Conservation (phyloP, 768 basidiomycete genomes). For the Lyophyllum atratum region DNA sequence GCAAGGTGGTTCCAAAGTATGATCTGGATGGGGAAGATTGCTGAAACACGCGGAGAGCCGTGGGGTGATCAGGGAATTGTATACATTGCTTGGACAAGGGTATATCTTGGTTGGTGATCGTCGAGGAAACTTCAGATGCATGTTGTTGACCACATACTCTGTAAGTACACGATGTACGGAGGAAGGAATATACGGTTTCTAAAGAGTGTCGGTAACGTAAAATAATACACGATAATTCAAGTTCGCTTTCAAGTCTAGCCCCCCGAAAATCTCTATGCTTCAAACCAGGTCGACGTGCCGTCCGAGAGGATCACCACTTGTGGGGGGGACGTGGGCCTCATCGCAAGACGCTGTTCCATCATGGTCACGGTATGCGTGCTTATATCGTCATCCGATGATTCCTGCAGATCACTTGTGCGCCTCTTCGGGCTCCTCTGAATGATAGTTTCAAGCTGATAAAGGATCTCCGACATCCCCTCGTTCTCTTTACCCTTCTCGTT, state of each 20-base stretch:
- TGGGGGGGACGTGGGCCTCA: background rate
- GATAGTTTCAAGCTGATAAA: conserved; percentile 22
- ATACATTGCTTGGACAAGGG: no score
- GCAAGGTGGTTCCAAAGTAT: conserved; percentile 15
- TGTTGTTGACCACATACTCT: background rate
- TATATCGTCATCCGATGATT: background rate
- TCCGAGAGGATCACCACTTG: background rate
- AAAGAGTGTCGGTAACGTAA: background rate
- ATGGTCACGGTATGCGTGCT: conserved; percentile 5
- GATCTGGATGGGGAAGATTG: conserved; percentile 8
- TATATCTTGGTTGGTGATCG: background rate
- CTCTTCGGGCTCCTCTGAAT: conserved; percentile 1
- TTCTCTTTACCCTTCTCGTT: conserved; percentile 19
- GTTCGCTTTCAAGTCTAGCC: background rate
- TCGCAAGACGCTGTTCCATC: conserved; percentile 15
- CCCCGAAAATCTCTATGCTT: background rate
- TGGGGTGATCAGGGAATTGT: background rate
- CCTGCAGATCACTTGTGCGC: background rate
- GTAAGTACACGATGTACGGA: background rate
- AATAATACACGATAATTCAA: background rate
- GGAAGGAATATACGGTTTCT: background rate
- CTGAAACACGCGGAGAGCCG: background rate
- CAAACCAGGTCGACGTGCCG: conserved; percentile 1
- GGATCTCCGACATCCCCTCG: conserved; percentile 24
- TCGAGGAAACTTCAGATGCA: background rate